Conservation (phyloP, 148 eudicot genomes). For the Fagopyrum esculentum region DNA sequence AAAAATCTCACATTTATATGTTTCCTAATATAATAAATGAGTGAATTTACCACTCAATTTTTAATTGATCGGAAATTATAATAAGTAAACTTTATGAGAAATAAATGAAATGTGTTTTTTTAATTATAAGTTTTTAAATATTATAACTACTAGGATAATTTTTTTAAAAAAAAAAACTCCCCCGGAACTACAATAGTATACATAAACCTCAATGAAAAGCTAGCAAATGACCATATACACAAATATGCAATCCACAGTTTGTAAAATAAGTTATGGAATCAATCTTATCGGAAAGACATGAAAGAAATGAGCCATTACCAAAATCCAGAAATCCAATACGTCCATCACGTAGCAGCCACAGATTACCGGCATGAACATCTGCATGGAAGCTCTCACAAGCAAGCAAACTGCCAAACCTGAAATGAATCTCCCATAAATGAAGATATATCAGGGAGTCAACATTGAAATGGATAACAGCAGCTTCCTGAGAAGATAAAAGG, state of each 20-base stretch:
- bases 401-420: constrained; percentile 99
- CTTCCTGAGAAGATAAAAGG: not conserved
- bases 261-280: not conserved
- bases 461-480: not conserved
- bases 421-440: constrained; percentile 12
- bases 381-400: constrained; percentile 94
- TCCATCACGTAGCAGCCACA: constrained; percentile 91
- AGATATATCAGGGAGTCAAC: not conserved
- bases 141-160: no score
- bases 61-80: no score
- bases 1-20: no score
- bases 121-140: no score
- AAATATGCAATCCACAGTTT: not conserved
- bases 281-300: not conserved
- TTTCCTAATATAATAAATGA: not conserved
- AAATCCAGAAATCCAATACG: constrained; percentile 97
- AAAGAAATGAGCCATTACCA: constrained; percentile 22
- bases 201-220: not conserved
- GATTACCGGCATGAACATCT: constrained; percentile 97
- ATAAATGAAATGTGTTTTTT: no score
- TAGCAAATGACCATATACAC: not conserved
- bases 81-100: no score
- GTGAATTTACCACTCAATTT: no score
- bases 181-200: no score
- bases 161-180: no score